These are phyloP conservation scores for Pestalotiopsis sp. DNA, from an alignment of 2,329 filamentous ascomycete genomes.

Conservation along the genomic window DNA sequence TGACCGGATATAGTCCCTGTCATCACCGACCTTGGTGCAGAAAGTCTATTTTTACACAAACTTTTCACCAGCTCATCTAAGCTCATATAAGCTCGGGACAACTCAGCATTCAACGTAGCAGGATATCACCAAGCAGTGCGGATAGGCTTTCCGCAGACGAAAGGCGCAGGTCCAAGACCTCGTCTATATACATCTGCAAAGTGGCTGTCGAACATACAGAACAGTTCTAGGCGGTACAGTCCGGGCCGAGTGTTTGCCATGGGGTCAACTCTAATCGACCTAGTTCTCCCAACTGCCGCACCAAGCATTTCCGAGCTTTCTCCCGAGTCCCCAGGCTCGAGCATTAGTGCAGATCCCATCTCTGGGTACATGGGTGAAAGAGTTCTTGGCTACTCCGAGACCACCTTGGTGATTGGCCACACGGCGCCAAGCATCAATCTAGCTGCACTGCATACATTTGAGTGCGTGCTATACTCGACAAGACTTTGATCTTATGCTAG, in stretches of 20 bases:
- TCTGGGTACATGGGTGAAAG: not conserved
- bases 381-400: not conserved
- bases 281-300: not conserved
- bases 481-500: not conserved
- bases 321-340: not conserved
- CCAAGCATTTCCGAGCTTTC: not conserved
- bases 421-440: not conserved
- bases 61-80: not conserved
- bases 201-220: not conserved
- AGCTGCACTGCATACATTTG: not conserved
- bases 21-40: not conserved
- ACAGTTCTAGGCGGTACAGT: not conserved
- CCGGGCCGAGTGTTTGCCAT: not conserved
- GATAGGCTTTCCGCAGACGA: not conserved
- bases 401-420: not conserved
- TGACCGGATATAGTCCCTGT: not conserved
- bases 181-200: not conserved
- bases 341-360: not conserved
- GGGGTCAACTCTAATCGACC: not conserved
- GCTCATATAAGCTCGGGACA: not conserved
- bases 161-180: not conserved
- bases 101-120: not conserved
- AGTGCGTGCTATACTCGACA: not conserved
- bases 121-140: not conserved
- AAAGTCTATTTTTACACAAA: not conserved